A percentile compares a stretch with the other conserved stretches of the same genome.
Conservation (phyloP, 176 grass and related monocot genomes). For the Carex parvula region DNA sequence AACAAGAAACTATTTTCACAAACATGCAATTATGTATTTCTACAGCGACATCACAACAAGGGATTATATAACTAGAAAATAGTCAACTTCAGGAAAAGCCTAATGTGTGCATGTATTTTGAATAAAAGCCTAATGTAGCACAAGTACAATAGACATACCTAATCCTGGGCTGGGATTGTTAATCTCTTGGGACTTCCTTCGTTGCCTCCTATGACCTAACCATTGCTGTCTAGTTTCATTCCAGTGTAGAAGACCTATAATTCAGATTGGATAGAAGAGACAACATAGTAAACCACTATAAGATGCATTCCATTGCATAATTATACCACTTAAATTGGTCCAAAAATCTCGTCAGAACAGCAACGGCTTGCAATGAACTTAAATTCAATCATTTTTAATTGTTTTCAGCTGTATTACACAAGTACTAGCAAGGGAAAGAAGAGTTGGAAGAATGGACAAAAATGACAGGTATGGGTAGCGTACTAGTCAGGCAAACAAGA, state of each 20-base stretch:
- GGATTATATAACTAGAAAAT: background rate
- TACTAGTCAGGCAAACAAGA: too few species aligned
- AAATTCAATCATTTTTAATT: background rate
- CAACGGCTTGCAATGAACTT: background rate
- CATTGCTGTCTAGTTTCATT: conserved; percentile 84
- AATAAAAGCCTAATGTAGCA: background rate
- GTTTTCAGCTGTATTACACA: background rate
- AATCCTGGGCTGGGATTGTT: conserved; percentile 47
- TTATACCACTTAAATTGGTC: background rate
- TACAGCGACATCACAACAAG: background rate
- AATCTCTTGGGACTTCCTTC: conserved; percentile 37
- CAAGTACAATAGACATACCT: conserved; percentile 40
- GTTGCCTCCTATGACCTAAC: conserved; percentile 49
- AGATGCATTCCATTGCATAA: background rate
- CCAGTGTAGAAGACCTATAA: conserved; percentile 73
- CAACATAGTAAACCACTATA: background rate
- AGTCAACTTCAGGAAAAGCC: background rate
- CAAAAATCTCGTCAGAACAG: background rate
- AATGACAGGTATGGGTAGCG: background rate
- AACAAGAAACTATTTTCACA: background rate
- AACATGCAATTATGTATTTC: background rate
- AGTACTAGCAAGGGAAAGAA: background rate
- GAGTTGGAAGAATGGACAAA: background rate
- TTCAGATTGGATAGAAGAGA: background rate
- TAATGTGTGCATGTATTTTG: background rate